Evolutionary conservation across 2,329 filamentous ascomycete species (phyloP).

Genomic region (Diaporthe batatas): DNA sequence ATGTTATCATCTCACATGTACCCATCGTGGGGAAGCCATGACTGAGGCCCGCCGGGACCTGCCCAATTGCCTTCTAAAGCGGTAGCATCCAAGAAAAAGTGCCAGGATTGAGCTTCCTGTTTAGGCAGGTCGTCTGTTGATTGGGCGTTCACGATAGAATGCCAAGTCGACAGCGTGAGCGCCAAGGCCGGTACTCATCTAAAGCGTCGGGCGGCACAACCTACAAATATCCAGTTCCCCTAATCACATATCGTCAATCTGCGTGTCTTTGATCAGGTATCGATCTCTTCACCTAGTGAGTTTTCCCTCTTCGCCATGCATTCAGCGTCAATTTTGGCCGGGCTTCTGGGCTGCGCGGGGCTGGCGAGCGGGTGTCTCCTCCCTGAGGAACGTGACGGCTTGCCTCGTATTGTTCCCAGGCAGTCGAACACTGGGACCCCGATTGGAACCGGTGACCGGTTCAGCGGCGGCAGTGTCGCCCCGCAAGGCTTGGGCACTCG

Average conservation of each 20-base stretch:
- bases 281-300: slow-evolving; percentile 6
- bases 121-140: slow-evolving; percentile 34
- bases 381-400: slow-evolving; percentile 51
- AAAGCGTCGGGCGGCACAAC: slow-evolving; percentile 16
- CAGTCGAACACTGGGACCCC: slow-evolving; percentile 48
- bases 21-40: slow-evolving; percentile 27
- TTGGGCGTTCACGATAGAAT: slow-evolving; percentile 15
- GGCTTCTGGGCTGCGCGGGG: slow-evolving; percentile 27
- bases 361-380: slow-evolving; percentile 52
- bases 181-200: slow-evolving; percentile 31
- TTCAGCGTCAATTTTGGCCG: slow-evolving; percentile 27
- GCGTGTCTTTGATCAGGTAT: background rate
- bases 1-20: slow-evolving; percentile 4
- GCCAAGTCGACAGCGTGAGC: slow-evolving; percentile 26
- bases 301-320: slow-evolving; percentile 19
- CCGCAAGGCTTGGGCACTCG: slow-evolving; percentile 55
- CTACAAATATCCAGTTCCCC: slow-evolving; percentile 10
- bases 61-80: slow-evolving; percentile 31
- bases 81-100: slow-evolving; percentile 24
- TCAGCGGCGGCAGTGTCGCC: slow-evolving; percentile 54
- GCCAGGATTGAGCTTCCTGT: slow-evolving; percentile 24
- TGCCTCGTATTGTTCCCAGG: slow-evolving; percentile 37
- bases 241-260: background rate
- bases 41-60: slow-evolving; percentile 20
- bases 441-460: slow-evolving; percentile 59